These are phyloP conservation scores for Mrakia gelida DNA, from an alignment of 768 basidiomycete genomes.

Conservation along the genomic window DNA sequence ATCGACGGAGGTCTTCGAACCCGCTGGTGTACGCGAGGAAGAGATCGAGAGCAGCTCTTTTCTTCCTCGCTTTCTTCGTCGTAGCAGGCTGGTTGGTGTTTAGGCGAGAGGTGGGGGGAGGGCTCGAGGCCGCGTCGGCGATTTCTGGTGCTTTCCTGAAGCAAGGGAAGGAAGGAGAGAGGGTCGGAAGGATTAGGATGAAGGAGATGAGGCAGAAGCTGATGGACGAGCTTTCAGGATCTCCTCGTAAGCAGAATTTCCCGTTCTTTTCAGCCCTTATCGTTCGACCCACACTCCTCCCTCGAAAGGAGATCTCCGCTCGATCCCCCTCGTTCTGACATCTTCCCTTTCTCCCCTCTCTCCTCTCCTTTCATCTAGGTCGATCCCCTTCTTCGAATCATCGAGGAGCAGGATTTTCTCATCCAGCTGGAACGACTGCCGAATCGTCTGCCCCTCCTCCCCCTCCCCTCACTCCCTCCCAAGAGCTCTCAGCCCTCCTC, in stretches of 20 bases:
- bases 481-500: constrained; percentile 15
- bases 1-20: background rate
- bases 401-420: background rate
- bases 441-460: background rate
- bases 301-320: background rate
- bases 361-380: background rate
- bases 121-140: background rate
- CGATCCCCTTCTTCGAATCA: background rate
- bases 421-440: no score
- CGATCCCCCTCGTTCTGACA: background rate
- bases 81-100: background rate
- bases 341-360: background rate
- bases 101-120: background rate
- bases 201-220: constrained; percentile 9
- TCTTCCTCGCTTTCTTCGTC: background rate
- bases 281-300: background rate
- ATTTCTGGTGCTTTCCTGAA: background rate
- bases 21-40: background rate
- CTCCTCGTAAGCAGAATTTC: background rate
- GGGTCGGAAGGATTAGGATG: background rate
- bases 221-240: background rate
- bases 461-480: background rate
- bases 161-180: background rate
- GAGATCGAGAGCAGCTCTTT: background rate
- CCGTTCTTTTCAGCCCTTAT: background rate